Base-by-base conservation (phyloP, 768 basidiomycete genomes). In the Aureoboletus auriporus region DNA sequence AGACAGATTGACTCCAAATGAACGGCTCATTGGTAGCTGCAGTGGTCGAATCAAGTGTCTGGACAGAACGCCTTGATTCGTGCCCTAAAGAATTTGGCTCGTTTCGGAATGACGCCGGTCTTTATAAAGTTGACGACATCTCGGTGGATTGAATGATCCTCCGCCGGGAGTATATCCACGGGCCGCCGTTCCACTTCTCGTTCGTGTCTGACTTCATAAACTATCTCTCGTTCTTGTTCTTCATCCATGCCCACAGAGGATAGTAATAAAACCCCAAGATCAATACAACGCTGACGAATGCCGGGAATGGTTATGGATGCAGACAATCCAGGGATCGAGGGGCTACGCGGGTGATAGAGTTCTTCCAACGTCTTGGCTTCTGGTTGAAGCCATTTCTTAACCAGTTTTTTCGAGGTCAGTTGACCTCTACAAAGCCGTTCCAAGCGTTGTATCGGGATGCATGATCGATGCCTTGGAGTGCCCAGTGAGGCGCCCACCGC, bases 181-280 rank as follows among this genome's bases (percentile, higher is more conserved):
- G 14, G 33, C 33, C 33, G 10, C 11, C 69, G 59, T 53, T 74
- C 59, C 4, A 69, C 53, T 42, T 75, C 60, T 5, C 55, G 58
- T 51, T 77, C 74, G 13, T 52, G 56, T 51, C 75, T 74, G 4
- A 67, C 59, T 53, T 77, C 75, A 34, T 71, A 69, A 5, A 54
- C 54, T 6, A 77, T 61, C 47, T 77, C 74, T 31, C 75, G 59
- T 52, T 77, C 76, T 44, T 76, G 75, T 44, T 55, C 55, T 37
- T 57, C 56, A 6, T 53, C 56, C 51, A 57, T 39, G 5, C 30
- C 30, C 1, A 45, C 17, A 12, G 31, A n/a, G 1, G 26, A 23
- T 2, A 39, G 7, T 2, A 45, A 39, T 13, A 30, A 9, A 17
- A 53, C 41, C 6, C 55, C 56, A 6, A 57, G 56, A 3, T 52